These are phyloP conservation scores for Sarcodon aspratus DNA, from an alignment of 768 basidiomycete species.

Conservation along the genomic window DNA sequence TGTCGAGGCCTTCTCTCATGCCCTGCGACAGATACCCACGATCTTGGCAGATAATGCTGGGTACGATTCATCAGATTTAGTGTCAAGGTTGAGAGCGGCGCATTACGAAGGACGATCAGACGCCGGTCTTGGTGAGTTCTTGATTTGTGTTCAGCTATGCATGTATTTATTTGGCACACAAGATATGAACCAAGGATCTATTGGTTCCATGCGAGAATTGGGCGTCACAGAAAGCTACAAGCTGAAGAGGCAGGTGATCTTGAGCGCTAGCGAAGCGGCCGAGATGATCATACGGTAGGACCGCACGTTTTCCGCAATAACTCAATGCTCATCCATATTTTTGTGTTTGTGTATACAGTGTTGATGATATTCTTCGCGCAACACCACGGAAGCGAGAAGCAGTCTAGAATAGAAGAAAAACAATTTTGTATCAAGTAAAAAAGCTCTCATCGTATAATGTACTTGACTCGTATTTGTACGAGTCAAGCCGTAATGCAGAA, in stretches of 20 bases:
- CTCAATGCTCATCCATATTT: background rate
- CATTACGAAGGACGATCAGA: conserved; percentile 86
- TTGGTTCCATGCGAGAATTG: conserved; percentile 80
- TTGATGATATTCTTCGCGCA: conserved; percentile 85
- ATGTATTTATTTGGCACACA: background rate
- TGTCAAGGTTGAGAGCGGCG: conserved; percentile 79
- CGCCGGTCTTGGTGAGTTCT: conserved; percentile 71
- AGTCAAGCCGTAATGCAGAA: background rate
- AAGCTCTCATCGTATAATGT: background rate
- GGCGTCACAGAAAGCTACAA: conserved; percentile 97
- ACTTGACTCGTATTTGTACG: background rate
- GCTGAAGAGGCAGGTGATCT: conserved; percentile 88
- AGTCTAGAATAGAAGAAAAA: conserved; percentile 26
- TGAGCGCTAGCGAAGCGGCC: conserved; percentile 90
- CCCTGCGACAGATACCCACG: conserved; percentile 89
- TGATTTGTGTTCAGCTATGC: background rate
- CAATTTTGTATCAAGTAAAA: background rate
- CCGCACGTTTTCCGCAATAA: background rate
- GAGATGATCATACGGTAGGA: conserved; percentile 95
- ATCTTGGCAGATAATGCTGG: conserved; percentile 98
- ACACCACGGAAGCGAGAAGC: conserved; percentile 82
- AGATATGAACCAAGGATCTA: conserved; percentile 84
- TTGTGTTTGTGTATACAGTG: conserved; percentile 29
- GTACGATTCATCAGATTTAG: conserved; percentile 94
- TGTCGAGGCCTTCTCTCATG: conserved; percentile 82